These are phyloP conservation scores for Malassezia japonica DNA, from an alignment of 1,284 basidiomycete genomes.

Conservation along the genomic window DNA sequence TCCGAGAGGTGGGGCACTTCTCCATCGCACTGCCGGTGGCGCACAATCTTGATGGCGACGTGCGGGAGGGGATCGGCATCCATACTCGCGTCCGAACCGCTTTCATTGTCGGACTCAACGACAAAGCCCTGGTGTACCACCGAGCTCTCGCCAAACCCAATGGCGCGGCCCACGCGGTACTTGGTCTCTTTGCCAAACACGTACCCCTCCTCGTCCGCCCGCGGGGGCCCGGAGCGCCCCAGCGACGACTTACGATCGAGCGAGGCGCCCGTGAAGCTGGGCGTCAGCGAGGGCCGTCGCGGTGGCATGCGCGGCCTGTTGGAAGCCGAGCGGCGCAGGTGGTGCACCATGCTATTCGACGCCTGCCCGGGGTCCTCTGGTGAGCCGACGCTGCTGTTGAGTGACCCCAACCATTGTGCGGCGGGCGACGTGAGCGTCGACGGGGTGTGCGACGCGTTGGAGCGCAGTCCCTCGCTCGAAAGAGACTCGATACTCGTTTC, in stretches of 20 bases:
- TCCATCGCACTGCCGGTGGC: background rate
- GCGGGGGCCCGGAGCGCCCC: background rate
- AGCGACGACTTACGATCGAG: background rate
- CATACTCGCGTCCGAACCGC: background rate
- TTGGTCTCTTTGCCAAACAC: background rate
- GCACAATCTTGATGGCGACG: conserved; percentile 7
- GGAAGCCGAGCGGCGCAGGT: conserved; percentile 2
- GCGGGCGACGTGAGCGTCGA: background rate
- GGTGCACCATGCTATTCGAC: background rate
- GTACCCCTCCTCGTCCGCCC: conserved; percentile 4
- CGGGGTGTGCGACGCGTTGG: background rate
- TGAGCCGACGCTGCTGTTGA: background rate
- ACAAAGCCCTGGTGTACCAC: background rate
- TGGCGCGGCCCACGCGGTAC: conserved; percentile 5
- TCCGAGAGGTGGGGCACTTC: background rate
- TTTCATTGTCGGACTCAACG: background rate
- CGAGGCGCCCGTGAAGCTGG: background rate
- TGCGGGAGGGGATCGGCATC: background rate
- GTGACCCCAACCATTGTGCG: conserved; percentile 1
- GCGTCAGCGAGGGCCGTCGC: background rate
- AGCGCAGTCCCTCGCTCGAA: background rate
- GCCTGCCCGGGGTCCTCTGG: background rate
- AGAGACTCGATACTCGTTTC: background rate
- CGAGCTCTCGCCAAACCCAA: conserved; percentile 7
- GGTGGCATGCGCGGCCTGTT: background rate